Conservation (phyloP, 73 alveolate species). For the Paramecium biaurelia region DNA sequence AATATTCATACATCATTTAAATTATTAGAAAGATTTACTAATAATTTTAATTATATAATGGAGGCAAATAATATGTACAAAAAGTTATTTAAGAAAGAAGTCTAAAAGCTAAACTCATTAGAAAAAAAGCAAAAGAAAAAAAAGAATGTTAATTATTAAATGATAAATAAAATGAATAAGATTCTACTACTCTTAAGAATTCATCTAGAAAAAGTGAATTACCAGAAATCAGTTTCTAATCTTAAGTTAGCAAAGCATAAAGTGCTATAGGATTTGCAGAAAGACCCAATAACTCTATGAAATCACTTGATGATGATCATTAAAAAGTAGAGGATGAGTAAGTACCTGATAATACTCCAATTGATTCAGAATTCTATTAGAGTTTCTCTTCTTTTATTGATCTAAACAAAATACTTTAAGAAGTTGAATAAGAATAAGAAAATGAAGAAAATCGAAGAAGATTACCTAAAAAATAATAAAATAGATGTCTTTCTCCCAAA, state of each 20-base stretch:
- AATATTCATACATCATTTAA: slow-evolving; percentile 10
- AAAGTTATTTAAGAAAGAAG: slow-evolving; percentile 9
- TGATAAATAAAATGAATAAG: background rate
- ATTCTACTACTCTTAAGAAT: background rate
- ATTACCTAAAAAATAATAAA: background rate
- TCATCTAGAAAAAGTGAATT: background rate
- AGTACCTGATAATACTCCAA: background rate
- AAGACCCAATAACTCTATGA: slow-evolving; percentile 2
- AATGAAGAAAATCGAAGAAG: background rate
- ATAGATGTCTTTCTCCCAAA: background rate
- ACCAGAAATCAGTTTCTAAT: slow-evolving; percentile 15
- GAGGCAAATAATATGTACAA: background rate
- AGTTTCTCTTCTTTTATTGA: slow-evolving; percentile 34
- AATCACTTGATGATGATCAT: slow-evolving; percentile 3
- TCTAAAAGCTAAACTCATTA: background rate
- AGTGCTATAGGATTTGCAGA: background rate
- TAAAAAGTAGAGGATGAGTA: background rate
- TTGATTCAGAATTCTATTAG: background rate
- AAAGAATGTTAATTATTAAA: background rate
- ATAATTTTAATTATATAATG: background rate
- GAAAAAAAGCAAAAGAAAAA: background rate
- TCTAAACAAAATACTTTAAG: background rate
- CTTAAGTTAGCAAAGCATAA: slow-evolving; percentile 28
- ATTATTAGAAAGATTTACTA: background rate
- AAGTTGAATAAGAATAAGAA: slow-evolving; percentile 5